Conservation (phyloP, 352 stramenopile species). For the Phytopythium mirpurense region DNA sequence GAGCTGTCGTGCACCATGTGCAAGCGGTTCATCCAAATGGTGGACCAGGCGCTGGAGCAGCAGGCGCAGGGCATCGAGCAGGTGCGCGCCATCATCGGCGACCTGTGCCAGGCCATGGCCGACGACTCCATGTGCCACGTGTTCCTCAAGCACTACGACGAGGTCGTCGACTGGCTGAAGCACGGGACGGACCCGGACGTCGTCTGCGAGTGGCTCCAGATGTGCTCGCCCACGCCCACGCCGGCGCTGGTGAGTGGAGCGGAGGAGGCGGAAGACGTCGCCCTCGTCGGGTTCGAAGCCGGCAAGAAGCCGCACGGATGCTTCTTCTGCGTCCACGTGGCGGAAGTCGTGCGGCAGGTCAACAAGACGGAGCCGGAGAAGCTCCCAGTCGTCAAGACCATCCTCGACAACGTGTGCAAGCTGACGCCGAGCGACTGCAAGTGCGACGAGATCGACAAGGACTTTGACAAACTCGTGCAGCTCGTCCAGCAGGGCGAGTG, state of each 20-base stretch:
- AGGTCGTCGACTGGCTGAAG: slow-evolving; percentile 74
- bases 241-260: slow-evolving; percentile 5
- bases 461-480: slow-evolving; percentile 60
- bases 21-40: slow-evolving; percentile 73
- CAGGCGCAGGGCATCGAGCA: slow-evolving; percentile 58
- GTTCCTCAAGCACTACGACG: slow-evolving; percentile 70
- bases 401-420: slow-evolving; percentile 39
- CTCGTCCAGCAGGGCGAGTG: slow-evolving; percentile 38
- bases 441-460: slow-evolving; percentile 38
- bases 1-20: slow-evolving; percentile 65
- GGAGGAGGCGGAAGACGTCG: slow-evolving; percentile 10
- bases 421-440: slow-evolving; percentile 30
- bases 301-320: slow-evolving; percentile 21
- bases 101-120: slow-evolving; percentile 68
- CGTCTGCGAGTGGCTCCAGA: slow-evolving; percentile 50
- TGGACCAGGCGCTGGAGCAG: slow-evolving; percentile 48
- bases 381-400: slow-evolving; percentile 33
- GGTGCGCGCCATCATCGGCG: slow-evolving; percentile 66
- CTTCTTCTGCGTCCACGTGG: slow-evolving; percentile 42
- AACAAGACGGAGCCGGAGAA: slow-evolving; percentile 28
- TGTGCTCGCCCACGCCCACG: slow-evolving; percentile 33
- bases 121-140: slow-evolving; percentile 73
- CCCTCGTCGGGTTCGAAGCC: not conserved
- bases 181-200: slow-evolving; percentile 56
- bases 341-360: slow-evolving; percentile 35